A percentile compares a stretch with the other conserved stretches of the same genome.
Evolutionary conservation across 2,329 filamentous ascomycete species (phyloP).

Genomic region (Thielaviopsis ethacetica): DNA sequence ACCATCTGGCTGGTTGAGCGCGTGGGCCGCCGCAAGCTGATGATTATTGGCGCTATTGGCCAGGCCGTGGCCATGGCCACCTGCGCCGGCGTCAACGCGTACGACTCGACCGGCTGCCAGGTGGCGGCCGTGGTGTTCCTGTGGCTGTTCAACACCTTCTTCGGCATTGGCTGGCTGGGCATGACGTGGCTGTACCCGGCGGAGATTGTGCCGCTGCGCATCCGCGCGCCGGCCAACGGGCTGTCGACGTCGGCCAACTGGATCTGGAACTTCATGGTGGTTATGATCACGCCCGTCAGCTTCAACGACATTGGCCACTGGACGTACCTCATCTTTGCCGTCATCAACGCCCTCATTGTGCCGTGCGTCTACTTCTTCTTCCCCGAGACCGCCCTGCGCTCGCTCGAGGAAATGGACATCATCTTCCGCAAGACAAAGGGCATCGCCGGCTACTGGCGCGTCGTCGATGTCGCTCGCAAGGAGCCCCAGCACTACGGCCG

Average conservation of each 20-base stretch:
- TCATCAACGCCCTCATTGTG: constrained; percentile 31
- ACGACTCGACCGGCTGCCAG: constrained; percentile 27
- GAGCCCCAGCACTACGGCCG: constrained; percentile 42
- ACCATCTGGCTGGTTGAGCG: constrained; percentile 45
- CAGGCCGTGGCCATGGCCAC: constrained; percentile 42
- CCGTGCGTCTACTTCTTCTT: constrained; percentile 60
- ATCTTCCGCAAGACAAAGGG: constrained; percentile 44
- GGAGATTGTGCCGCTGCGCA: constrained; percentile 51
- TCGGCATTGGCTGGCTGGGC: constrained; percentile 26
- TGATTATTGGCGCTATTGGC: constrained; percentile 49
- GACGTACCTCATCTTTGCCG: constrained; percentile 50
- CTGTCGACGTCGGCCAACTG: constrained; percentile 38
- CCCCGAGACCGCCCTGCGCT: constrained; percentile 55
- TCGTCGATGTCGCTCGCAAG: constrained; percentile 23
- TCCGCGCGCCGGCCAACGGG: constrained; percentile 45
- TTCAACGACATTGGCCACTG: constrained; percentile 40
- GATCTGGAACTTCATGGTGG: constrained; percentile 47
- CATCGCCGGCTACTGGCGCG: constrained; percentile 19
- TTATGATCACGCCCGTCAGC: constrained; percentile 45
- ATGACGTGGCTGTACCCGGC: constrained; percentile 49
- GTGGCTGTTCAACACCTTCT: constrained; percentile 47
- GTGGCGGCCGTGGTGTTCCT: constrained; percentile 49
- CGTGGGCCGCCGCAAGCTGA: constrained; percentile 51
- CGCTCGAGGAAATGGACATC: constrained; percentile 15
- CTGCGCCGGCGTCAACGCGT: constrained; percentile 33